Conservation (phyloP, 257 asterid species). For the Osmanthus fragrans region DNA sequence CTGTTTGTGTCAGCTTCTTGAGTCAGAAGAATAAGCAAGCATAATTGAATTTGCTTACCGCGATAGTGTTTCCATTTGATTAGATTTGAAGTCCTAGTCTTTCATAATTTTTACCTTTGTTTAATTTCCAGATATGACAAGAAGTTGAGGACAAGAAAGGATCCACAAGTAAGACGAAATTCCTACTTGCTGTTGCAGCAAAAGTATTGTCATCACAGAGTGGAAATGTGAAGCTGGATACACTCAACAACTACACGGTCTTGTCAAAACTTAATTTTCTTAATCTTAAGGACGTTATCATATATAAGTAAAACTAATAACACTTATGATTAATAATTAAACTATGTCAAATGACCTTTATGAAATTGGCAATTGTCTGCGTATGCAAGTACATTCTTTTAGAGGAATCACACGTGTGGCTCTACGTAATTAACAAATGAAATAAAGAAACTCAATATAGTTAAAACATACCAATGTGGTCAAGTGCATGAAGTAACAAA, state of each 20-base stretch:
- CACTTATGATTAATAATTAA: not conserved
- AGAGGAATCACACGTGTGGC: not conserved
- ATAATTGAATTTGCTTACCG: not conserved
- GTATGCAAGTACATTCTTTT: not conserved
- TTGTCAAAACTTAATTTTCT: too few species aligned
- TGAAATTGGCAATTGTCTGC: not conserved
- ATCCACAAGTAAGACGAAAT: not conserved
- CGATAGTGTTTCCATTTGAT: not conserved
- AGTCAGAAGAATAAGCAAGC: not conserved
- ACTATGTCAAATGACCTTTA: not conserved
- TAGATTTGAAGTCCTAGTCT: not conserved
- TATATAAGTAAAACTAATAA: not conserved
- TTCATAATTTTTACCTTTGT: not conserved
- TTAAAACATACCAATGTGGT: slow-evolving; percentile 78
- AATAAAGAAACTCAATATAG: not conserved
- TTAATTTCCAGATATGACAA: not conserved
- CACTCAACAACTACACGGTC: not conserved
- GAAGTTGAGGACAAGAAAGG: not conserved
- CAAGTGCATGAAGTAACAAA: slow-evolving; percentile 95
- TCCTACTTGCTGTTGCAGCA: not conserved
- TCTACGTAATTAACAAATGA: not conserved
- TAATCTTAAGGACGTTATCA: too few species aligned
- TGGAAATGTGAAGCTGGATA: not conserved
- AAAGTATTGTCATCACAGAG: not conserved
- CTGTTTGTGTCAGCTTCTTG: not conserved